Percentiles rank a stretch among this genome's conserved stretches.
Conservation (phyloP, 2,329 filamentous ascomycete genomes). For the Exophiala aquamarina region DNA sequence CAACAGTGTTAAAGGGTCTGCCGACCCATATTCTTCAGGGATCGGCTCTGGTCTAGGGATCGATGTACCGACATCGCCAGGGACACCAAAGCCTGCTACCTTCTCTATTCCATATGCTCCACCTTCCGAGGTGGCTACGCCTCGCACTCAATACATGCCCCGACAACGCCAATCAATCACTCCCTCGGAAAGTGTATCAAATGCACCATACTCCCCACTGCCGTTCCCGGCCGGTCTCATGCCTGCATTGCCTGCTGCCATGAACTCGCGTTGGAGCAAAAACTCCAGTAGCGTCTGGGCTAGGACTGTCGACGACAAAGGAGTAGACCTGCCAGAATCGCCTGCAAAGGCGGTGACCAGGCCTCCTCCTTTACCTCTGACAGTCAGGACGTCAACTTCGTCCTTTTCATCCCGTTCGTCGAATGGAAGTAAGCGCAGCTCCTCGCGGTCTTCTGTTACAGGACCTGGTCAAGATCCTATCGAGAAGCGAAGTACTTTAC, state of each 20-base stretch:
- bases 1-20: neutral
- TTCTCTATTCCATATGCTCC: slow-evolving; percentile 8
- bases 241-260: slow-evolving; percentile 1
- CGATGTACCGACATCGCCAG: neutral
- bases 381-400: neutral
- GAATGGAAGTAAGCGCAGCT: neutral
- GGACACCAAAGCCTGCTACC: slow-evolving; percentile 6
- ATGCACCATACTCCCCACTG: slow-evolving; percentile 18
- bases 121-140: slow-evolving; percentile 3
- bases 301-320: slow-evolving; percentile 41
- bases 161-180: slow-evolving; percentile 19
- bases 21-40: neutral
- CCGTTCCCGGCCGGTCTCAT: slow-evolving; percentile 8
- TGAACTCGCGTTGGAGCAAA: slow-evolving; percentile 18
- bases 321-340: slow-evolving; percentile 3
- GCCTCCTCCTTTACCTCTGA: neutral
- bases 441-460: neutral
- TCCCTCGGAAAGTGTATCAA: slow-evolving; percentile 21
- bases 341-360: neutral
- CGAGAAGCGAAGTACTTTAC: neutral
- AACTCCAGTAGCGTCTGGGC: slow-evolving; percentile 16
- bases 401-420: neutral
- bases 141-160: slow-evolving; percentile 6
- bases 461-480: neutral
- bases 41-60: slow-evolving; percentile 1